Percentiles rank a stretch among this genome's conserved stretches.
Conservation (phyloP, 441 rosid genomes). For the Aleurites moluccanus region DNA sequence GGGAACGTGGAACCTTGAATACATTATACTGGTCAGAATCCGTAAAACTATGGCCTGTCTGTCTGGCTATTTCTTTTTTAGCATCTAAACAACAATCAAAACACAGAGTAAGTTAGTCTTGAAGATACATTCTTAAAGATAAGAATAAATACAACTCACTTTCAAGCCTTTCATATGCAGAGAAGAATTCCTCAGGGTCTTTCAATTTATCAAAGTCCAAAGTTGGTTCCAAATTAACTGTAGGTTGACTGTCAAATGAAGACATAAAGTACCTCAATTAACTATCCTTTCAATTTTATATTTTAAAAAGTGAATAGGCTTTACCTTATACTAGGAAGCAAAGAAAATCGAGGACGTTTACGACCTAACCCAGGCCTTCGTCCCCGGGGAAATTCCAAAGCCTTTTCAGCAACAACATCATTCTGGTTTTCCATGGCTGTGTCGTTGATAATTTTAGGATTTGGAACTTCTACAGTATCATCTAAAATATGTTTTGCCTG, state of each 20-base stretch:
- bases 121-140: slow-evolving; percentile 8
- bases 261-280: background rate
- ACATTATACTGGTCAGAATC: slow-evolving; percentile 40
- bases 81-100: slow-evolving; percentile 48
- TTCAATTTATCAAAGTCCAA: slow-evolving; percentile 57
- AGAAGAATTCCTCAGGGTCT: slow-evolving; percentile 69
- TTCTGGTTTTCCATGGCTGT: slow-evolving; percentile 17
- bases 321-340: slow-evolving; percentile 62
- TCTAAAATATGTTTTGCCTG: slow-evolving; percentile 49
- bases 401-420: slow-evolving; percentile 29
- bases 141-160: slow-evolving; percentile 42
- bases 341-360: slow-evolving; percentile 63
- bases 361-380: slow-evolving; percentile 69
- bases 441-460: slow-evolving; percentile 24
- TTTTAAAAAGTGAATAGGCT: background rate
- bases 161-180: slow-evolving; percentile 57
- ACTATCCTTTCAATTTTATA: background rate
- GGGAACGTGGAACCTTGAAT: slow-evolving; percentile 39
- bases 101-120: slow-evolving; percentile 11
- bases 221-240: slow-evolving; percentile 41
- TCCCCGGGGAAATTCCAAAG: slow-evolving; percentile 43
- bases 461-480: slow-evolving; percentile 27
- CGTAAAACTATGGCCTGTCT: slow-evolving; percentile 44
- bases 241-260: slow-evolving; percentile 45
- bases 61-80: slow-evolving; percentile 65